These are phyloP conservation scores for Rhizopogon salebrosus DNA, from an alignment of 768 basidiomycete species.

Conservation along the genomic window DNA sequence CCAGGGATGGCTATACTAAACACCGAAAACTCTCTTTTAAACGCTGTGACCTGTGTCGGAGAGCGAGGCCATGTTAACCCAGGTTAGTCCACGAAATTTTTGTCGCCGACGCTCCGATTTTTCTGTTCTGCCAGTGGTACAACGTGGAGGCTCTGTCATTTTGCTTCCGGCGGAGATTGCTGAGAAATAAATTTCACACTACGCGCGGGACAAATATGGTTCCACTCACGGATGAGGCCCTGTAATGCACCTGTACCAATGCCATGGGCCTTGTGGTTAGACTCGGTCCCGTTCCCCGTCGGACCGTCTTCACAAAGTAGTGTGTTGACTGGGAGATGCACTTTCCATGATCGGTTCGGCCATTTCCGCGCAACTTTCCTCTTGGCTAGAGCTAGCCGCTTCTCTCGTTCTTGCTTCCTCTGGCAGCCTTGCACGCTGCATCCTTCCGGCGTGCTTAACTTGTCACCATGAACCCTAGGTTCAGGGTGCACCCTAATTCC, in stretches of 20 bases:
- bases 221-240: neutral
- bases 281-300: constrained; percentile 5
- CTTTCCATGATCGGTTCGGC: constrained; percentile 16
- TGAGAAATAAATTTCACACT: constrained; percentile 13
- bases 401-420: constrained; percentile 1
- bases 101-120: neutral
- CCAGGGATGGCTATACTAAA: constrained; percentile 28
- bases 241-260: neutral
- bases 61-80: neutral
- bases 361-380: constrained; percentile 15
- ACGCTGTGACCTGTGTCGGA: neutral
- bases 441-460: constrained; percentile 7
- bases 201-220: neutral
- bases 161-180: constrained; percentile 24
- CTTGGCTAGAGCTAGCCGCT: neutral
- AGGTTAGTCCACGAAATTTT: neutral
- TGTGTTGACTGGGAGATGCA: neutral
- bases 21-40: constrained; percentile 10
- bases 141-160: neutral
- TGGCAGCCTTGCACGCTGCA: constrained; percentile 2
- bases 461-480: constrained; percentile 1
- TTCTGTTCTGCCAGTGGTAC: neutral
- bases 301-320: constrained; percentile 8
- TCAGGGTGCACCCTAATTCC: constrained; percentile 29
- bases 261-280: neutral